Evolutionary conservation across 1,284 basidiomycete species (phyloP), one percentile per base, ranked within the genome.

Genomic region (Papiliotrema terrestris): DNA sequence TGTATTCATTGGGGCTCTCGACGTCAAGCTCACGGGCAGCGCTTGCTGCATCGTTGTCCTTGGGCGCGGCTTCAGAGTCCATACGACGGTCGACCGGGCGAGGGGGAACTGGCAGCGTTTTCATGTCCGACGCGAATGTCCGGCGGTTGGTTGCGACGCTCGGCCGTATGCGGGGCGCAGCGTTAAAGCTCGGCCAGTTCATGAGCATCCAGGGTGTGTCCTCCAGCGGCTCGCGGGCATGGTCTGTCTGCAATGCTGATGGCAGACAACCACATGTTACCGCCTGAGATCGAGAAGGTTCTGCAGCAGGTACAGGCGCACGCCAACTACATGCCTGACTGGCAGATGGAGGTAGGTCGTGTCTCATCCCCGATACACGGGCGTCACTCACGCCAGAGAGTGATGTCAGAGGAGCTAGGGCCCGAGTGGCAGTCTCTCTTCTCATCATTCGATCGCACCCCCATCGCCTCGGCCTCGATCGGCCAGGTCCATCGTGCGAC

Each of bases 241-340:
- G 23, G 15, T 6, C 35, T 29, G 29, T 8, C 9, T 36, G n/a
- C 19, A 26, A 25, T 26, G 8, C 9, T 32, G 45, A 23, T 38
- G n/a, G 15, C 45, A 72, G 92, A 97, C 73, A 89, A 90, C 4
- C 87, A 93, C 67, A 81, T 89, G 57, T 80, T 98, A 0, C 91
- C 95, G 1, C 85, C 88, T 0, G 91, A 96, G 66, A 80, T 98
- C 8, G 93, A 97, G 70, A 82, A 85, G 55, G 88, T 98, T 35
- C 85, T 98, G 68, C 83, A 91, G 45, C 82, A 88, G 41, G 93
- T 99, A 0, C 95, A 98, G 74, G 90, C 95, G 66, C 86, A 87
- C 64, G 96, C 96, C 1, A 91, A 99, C 75, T 98, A 97, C 74
- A 98, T 98, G 94, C 96, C 95, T 0, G 87, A 93, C 61, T 94